Conservation (phyloP, 2,329 filamentous ascomycete species). For the Claviceps pusilla region DNA sequence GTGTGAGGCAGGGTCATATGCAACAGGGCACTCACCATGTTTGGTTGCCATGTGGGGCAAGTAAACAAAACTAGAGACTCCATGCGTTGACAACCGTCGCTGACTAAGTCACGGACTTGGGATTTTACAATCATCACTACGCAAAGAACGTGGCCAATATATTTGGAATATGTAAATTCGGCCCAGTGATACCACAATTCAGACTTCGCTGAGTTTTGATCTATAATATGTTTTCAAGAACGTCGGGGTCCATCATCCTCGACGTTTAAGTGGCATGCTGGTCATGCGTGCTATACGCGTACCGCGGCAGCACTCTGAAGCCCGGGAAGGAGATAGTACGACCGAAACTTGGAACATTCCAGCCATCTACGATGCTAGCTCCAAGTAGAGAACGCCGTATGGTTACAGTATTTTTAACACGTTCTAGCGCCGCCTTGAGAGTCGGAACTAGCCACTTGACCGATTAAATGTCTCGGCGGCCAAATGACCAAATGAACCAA, state of each 20-base stretch:
- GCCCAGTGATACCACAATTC: not conserved
- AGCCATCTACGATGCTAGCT: not conserved
- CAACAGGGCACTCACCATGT: conserved; percentile 9
- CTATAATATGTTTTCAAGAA: not conserved
- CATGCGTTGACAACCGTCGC: conserved; percentile 5
- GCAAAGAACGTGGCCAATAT: not conserved
- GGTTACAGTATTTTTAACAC: not conserved
- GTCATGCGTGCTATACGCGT: too few species aligned
- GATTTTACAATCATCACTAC: not conserved
- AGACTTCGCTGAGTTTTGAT: not conserved
- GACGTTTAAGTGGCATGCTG: not conserved
- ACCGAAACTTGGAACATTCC: not conserved
- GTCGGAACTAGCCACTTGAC: not conserved
- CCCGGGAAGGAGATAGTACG: not conserved
- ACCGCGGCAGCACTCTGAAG: not conserved
- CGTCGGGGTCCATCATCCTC: not conserved
- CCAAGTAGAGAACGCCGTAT: not conserved
- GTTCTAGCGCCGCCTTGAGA: not conserved
- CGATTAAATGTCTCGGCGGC: not conserved
- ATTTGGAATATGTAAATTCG: not conserved
- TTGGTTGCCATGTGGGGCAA: conserved; percentile 21
- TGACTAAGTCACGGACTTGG: conserved; percentile 10
- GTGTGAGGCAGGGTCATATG: not conserved
- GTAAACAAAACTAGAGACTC: conserved; percentile 21
- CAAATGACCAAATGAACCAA: not conserved